Percentiles rank a stretch among this genome's conserved stretches.
Evolutionary conservation across 192 early-diverging fungal genomes (phyloP).

Genomic region (Coemansia sp.): DNA sequence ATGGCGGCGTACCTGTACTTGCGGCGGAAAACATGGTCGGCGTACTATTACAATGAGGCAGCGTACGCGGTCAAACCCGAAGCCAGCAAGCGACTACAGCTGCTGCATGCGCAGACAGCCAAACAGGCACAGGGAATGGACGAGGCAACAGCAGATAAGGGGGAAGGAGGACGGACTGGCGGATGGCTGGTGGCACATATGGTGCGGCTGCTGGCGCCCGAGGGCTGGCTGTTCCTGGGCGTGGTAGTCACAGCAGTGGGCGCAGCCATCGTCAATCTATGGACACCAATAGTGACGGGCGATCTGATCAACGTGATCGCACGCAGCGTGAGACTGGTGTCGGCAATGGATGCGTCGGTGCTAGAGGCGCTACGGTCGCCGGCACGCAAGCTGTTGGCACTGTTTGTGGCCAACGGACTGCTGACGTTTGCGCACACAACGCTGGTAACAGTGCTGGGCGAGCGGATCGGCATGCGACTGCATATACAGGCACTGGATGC

Average conservation of each 20-base stretch:
- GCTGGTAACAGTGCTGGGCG: constrained; percentile 61
- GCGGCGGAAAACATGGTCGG: constrained; percentile 3
- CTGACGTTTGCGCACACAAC: constrained; percentile 66
- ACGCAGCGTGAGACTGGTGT: constrained; percentile 24
- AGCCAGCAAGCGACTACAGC: constrained; percentile 31
- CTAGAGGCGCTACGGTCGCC: constrained; percentile 44
- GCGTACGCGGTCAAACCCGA: background rate
- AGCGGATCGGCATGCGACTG: constrained; percentile 58
- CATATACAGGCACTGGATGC: constrained; percentile 53
- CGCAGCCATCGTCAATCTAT: constrained; percentile 56
- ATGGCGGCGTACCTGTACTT: constrained; percentile 15
- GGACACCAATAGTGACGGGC: constrained; percentile 60
- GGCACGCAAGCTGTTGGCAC: constrained; percentile 55
- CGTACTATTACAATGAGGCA: constrained; percentile 23
- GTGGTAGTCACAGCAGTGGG: constrained; percentile 60
- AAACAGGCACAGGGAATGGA: constrained; percentile 19
- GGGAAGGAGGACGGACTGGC: background rate
- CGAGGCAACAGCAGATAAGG: background rate
- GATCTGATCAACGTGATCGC: constrained; percentile 61
- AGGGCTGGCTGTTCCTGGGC: constrained; percentile 54
- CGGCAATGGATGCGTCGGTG: constrained; percentile 18
- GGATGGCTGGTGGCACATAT: constrained; percentile 8
- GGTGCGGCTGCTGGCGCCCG: constrained; percentile 54
- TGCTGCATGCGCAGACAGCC: constrained; percentile 36
- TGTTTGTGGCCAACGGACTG: constrained; percentile 59